These are phyloP conservation scores for Bipolaris sorokiniana DNA, from an alignment of 2,329 filamentous ascomycete genomes.

Conservation along the genomic window DNA sequence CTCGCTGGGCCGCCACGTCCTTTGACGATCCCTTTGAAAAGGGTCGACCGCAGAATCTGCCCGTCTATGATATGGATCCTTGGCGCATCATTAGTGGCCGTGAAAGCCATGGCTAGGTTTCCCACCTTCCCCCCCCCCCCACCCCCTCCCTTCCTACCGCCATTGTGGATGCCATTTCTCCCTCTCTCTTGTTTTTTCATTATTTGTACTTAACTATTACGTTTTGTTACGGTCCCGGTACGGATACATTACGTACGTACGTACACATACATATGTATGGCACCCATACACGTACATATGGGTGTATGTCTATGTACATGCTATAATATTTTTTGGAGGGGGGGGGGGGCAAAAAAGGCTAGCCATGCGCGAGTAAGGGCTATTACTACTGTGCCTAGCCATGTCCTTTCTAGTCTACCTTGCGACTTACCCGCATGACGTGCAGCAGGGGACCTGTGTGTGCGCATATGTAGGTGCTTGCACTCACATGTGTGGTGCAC, in stretches of 20 bases:
- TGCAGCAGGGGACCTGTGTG: not conserved
- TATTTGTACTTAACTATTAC: not conserved
- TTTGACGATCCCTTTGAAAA: conserved; percentile 42
- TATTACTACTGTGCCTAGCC: too few species aligned
- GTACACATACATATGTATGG: not conserved
- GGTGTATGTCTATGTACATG: too few species aligned
- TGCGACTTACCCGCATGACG: not conserved
- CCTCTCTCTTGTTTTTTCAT: not conserved
- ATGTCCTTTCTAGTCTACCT: too few species aligned
- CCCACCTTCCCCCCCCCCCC: not conserved
- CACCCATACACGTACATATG: too few species aligned
- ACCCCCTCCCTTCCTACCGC: too few species aligned
- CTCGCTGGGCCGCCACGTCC: conserved; percentile 4
- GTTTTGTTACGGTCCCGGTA: too few species aligned
- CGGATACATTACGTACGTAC: not conserved
- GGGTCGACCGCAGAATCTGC: conserved; percentile 41
- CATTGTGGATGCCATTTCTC: not conserved
- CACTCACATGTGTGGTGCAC: too few species aligned
- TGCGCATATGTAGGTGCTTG: too few species aligned
- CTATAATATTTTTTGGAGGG: not conserved
- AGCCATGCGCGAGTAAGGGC: too few species aligned
- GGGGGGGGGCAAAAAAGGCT: too few species aligned
- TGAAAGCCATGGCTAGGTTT: conserved; percentile 44
- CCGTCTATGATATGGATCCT: conserved; percentile 44
- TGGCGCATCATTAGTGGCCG: conserved; percentile 49